Evolutionary conservation across 2,329 filamentous ascomycete species (phyloP).

Genomic region (Phyllachora maydis): DNA sequence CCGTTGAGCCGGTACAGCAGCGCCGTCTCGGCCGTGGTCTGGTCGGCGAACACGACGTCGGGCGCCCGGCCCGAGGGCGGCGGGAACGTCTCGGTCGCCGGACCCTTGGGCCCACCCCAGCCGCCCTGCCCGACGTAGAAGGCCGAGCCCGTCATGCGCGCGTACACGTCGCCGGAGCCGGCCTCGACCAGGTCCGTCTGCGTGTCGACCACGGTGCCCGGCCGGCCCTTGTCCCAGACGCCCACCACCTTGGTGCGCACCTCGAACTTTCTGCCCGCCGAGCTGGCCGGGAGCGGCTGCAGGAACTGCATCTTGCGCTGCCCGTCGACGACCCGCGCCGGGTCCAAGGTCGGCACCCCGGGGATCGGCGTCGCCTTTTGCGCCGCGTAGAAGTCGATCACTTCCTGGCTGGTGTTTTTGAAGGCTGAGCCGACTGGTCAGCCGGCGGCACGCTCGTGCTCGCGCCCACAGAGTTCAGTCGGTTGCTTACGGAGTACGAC

Average conservation of each 20-base stretch:
- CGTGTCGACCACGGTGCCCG: conserved; percentile 62
- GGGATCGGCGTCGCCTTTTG: conserved; percentile 48
- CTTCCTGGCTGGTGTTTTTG: conserved; percentile 56
- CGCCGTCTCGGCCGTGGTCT: conserved; percentile 52
- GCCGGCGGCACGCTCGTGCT: conserved; percentile 10
- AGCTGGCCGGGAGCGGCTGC: conserved; percentile 54
- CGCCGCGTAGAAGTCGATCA: conserved; percentile 66
- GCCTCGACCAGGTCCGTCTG: conserved; percentile 60
- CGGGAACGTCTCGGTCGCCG: conserved; percentile 57
- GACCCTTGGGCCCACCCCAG: conserved; percentile 85
- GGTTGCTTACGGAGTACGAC: conserved; percentile 53
- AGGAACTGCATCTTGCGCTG: conserved; percentile 63
- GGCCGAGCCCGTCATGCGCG: conserved; percentile 43
- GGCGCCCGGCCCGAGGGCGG: conserved; percentile 48
- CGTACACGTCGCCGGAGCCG: conserved; percentile 48
- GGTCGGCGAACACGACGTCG: conserved; percentile 47
- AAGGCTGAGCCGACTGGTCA: too few relatives aligned
- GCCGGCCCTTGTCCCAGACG: conserved; percentile 77
- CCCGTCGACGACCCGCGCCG: conserved; percentile 57
- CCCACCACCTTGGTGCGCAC: conserved; percentile 58
- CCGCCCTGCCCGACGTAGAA: conserved; percentile 64
- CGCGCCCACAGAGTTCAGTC: not conserved
- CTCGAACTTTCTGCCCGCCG: conserved; percentile 54
- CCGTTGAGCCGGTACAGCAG: conserved; percentile 72
- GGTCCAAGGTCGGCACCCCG: conserved; percentile 57